These are phyloP conservation scores for Elsinoe batatas DNA, from an alignment of 2,329 filamentous ascomycete genomes.

Conservation along the genomic window DNA sequence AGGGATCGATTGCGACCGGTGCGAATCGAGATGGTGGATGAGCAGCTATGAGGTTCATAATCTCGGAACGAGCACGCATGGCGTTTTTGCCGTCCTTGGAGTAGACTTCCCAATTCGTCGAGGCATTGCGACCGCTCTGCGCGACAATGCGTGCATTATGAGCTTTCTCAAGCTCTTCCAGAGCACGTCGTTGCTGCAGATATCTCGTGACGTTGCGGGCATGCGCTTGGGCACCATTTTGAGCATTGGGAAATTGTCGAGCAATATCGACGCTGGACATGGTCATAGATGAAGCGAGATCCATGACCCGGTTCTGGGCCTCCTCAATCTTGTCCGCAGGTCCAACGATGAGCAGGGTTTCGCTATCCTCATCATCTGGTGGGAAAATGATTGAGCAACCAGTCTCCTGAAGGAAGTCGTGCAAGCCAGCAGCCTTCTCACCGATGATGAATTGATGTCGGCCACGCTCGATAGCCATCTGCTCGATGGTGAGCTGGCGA, in stretches of 20 bases:
- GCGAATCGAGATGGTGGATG: slow-evolving; percentile 65
- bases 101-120: slow-evolving; percentile 78
- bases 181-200: slow-evolving; percentile 68
- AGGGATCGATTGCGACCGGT: slow-evolving; percentile 60
- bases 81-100: slow-evolving; percentile 76
- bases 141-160: slow-evolving; percentile 85
- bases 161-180: slow-evolving; percentile 68
- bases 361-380: slow-evolving; percentile 64
- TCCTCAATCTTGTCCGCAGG: slow-evolving; percentile 61
- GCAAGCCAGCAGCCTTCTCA: slow-evolving; percentile 64
- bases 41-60: slow-evolving; percentile 61
- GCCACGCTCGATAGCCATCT: slow-evolving; percentile 72
- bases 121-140: slow-evolving; percentile 57
- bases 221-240: slow-evolving; percentile 63
- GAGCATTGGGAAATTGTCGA: slow-evolving; percentile 64
- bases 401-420: slow-evolving; percentile 83
- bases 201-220: slow-evolving; percentile 83
- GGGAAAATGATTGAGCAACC: slow-evolving; percentile 82
- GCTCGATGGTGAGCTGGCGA: slow-evolving; percentile 64
- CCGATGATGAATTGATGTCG: slow-evolving; percentile 94
- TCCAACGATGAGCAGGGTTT: slow-evolving; percentile 76
- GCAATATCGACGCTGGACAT: slow-evolving; percentile 74
- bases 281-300: slow-evolving; percentile 79
- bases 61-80: slow-evolving; percentile 63
- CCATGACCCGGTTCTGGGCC: slow-evolving; percentile 75